A percentile compares a stretch with the other conserved stretches of the same genome.
Conservation (phyloP, 306 rosid species). For the Astragalus membranaceus region DNA sequence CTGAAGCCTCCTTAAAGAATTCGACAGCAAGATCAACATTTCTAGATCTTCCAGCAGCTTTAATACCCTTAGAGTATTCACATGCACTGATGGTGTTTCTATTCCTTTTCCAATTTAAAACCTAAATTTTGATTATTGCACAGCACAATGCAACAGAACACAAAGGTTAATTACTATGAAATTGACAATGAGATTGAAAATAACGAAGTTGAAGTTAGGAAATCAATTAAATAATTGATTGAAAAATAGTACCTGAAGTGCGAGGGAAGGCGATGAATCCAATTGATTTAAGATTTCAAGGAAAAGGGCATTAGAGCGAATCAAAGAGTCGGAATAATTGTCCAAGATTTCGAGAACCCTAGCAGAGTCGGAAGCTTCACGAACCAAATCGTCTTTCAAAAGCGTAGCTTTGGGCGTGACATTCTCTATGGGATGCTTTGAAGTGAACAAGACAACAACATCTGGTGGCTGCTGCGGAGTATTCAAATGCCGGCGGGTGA, state of each 20-base stretch:
- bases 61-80: slow-evolving; percentile 66
- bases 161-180: background rate
- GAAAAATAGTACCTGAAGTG: background rate
- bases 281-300: slow-evolving; percentile 50
- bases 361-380: background rate
- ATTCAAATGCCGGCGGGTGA: background rate
- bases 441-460: background rate
- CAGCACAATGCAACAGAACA: background rate
- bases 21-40: slow-evolving; percentile 47
- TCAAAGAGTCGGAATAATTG: slow-evolving; percentile 21
- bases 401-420: slow-evolving; percentile 2
- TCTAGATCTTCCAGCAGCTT: slow-evolving; percentile 48
- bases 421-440: background rate
- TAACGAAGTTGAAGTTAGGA: background rate
- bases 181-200: background rate
- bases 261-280: slow-evolving; percentile 43
- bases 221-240: background rate
- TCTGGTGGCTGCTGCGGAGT: background rate
- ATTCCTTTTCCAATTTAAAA: slow-evolving; percentile 60
- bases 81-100: slow-evolving; percentile 34
- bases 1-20: slow-evolving; percentile 57
- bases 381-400: slow-evolving; percentile 34
- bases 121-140: slow-evolving; percentile 32
- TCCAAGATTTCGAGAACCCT: slow-evolving; percentile 12
- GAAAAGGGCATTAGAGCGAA: background rate